phyloP scores from a whole-genome alignment of 2,329 filamentous ascomycete genomes.

The Coniochaeta sp. region DNA sequence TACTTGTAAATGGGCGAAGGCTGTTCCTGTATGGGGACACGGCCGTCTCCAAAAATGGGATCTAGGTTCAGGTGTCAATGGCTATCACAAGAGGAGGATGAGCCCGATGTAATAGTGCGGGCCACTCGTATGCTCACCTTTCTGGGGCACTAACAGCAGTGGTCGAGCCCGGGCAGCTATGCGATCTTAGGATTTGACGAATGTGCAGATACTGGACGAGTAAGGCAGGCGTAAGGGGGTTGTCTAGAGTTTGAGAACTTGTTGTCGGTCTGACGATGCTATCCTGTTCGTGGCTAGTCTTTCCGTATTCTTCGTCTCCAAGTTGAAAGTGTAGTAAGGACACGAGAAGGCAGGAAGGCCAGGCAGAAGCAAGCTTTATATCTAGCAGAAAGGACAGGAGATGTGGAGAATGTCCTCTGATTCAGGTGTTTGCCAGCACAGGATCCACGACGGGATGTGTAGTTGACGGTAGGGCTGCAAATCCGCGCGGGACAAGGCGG shows the following conservation, averaged over 20 bases:
- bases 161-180: not conserved
- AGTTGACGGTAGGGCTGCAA: slow-evolving; percentile 12
- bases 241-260: not conserved
- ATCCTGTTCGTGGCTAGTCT: not conserved
- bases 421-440: slow-evolving; percentile 15
- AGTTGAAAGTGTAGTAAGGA: not conserved
- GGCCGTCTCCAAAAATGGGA: not conserved
- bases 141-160: not conserved
- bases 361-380: not conserved
- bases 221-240: not conserved
- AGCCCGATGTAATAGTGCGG: not conserved
- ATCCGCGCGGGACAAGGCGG: slow-evolving; percentile 10
- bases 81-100: not conserved
- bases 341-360: not conserved
- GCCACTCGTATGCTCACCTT: not conserved
- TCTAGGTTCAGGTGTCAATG: not conserved
- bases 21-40: not conserved
- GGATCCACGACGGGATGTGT: slow-evolving; percentile 12
- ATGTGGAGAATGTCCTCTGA: not conserved
- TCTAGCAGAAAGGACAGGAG: not conserved
- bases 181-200: not conserved
- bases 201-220: not conserved
- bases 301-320: not conserved
- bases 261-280: not conserved
- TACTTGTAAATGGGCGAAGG: not conserved